Evolutionary conservation across 148 eudicot genomes (phyloP).

Genomic region (Salicornia ramosissima): DNA sequence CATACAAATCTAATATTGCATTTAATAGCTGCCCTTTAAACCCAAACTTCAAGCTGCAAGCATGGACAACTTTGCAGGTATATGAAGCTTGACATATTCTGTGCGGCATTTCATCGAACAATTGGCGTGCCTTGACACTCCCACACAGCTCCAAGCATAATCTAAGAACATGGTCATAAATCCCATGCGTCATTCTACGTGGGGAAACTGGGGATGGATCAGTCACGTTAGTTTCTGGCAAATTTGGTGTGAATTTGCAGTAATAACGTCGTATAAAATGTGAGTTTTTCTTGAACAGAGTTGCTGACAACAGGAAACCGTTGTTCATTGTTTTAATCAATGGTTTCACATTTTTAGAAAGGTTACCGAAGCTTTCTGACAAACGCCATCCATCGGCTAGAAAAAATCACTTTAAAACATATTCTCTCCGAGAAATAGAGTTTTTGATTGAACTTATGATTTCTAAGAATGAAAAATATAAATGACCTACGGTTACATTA

Average conservation of each 20-base stretch:
- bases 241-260: slow-evolving; percentile 10
- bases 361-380: no score
- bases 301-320: not conserved
- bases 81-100: slow-evolving; percentile 34
- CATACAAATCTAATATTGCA: slow-evolving; percentile 73
- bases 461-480: no score
- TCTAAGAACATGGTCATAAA: slow-evolving; percentile 29
- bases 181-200: not conserved
- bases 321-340: not conserved
- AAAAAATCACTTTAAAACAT: no score
- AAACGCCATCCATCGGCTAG: no score
- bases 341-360: no score
- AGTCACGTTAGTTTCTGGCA: not conserved
- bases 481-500: no score
- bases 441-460: no score
- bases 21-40: slow-evolving; percentile 51
- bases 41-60: slow-evolving; percentile 43
- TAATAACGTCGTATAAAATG: slow-evolving; percentile 20
- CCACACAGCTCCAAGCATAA: slow-evolving; percentile 52
- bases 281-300: slow-evolving; percentile 9
- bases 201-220: slow-evolving; percentile 3
- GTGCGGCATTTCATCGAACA: slow-evolving; percentile 72
- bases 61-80: slow-evolving; percentile 39
- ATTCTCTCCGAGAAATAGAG: no score
- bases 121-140: slow-evolving; percentile 44